A percentile compares a stretch with the other conserved stretches of the same genome.
Conservation (phyloP, 306 rosid genomes). For the Fragaria ananassa region DNA sequence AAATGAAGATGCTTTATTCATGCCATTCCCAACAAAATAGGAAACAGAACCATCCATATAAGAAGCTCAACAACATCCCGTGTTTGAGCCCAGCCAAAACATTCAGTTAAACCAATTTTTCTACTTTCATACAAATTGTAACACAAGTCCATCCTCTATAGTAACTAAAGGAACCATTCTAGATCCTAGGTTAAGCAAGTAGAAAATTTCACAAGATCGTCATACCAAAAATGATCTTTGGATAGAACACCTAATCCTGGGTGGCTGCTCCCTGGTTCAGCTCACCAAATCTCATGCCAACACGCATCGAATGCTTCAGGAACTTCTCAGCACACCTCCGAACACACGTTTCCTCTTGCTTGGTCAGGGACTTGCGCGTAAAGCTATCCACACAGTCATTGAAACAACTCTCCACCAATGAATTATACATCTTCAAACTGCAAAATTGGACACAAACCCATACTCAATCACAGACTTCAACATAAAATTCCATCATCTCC, state of each 20-base stretch:
- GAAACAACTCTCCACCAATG: constrained; percentile 54
- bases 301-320: constrained; percentile 53
- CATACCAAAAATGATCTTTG: not conserved
- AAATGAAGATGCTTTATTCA: not conserved
- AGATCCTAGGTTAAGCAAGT: not conserved
- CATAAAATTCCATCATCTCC: not conserved
- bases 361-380: constrained; percentile 46
- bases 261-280: constrained; percentile 54
- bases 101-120: not conserved
- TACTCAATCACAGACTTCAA: not conserved
- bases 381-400: constrained; percentile 45
- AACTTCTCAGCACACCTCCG: constrained; percentile 61
- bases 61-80: not conserved
- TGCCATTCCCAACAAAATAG: not conserved
- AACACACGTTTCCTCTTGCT: constrained; percentile 52
- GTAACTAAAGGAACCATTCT: not conserved
- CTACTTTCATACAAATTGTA: not conserved
- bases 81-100: too few relatives aligned
- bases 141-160: not conserved
- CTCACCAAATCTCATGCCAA: constrained; percentile 55
- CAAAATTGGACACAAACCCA: constrained; percentile 4
- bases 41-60: not conserved
- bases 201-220: not conserved
- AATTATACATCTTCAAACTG: constrained; percentile 55
- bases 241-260: constrained; percentile 27